phyloP scores from a whole-genome alignment of 352 stramenopile species.

The Pythium sukuiense region DNA sequence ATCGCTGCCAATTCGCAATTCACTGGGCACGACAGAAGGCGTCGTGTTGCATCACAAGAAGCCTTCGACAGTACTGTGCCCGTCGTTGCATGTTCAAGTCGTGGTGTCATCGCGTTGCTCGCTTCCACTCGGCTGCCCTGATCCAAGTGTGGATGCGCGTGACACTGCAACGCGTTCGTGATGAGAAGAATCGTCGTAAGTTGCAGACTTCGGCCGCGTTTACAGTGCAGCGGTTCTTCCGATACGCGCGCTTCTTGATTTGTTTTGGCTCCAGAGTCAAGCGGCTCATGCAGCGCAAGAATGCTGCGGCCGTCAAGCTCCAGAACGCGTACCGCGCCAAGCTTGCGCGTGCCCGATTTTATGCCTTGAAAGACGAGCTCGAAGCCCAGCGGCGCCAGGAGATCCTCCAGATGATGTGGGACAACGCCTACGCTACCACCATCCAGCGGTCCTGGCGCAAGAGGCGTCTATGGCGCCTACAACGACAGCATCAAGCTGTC shows the following conservation, averaged over 20 bases:
- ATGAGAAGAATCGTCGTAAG: conserved; percentile 11
- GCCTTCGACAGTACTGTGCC: conserved; percentile 38
- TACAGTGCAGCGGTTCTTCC: conserved; percentile 53
- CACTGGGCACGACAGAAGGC: conserved; percentile 36
- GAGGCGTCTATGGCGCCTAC: conserved; percentile 2
- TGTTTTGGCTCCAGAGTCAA: conserved; percentile 42
- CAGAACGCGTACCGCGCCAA: conserved; percentile 69
- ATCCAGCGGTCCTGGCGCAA: conserved; percentile 66
- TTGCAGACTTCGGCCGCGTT: conserved; percentile 23
- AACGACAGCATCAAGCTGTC: neutral
- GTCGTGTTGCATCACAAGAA: conserved; percentile 38
- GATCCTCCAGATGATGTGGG: conserved; percentile 63
- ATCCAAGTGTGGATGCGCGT: conserved; percentile 56
- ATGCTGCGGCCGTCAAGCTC: conserved; percentile 38
- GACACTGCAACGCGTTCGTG: conserved; percentile 31
- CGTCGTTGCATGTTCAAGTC: conserved; percentile 35
- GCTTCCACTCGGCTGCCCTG: conserved; percentile 52
- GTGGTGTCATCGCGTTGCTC: conserved; percentile 44
- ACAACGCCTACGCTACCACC: conserved; percentile 66
- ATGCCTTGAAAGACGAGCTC: conserved; percentile 59
- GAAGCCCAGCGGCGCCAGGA: conserved; percentile 54
- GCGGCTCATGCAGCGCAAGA: conserved; percentile 28
- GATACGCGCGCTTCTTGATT: conserved; percentile 36
- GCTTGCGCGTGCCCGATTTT: conserved; percentile 48
- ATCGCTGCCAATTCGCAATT: conserved; percentile 32